Base-by-base conservation (phyloP, 805 yeast genomes). In the Priceomyces castillae region DNA sequence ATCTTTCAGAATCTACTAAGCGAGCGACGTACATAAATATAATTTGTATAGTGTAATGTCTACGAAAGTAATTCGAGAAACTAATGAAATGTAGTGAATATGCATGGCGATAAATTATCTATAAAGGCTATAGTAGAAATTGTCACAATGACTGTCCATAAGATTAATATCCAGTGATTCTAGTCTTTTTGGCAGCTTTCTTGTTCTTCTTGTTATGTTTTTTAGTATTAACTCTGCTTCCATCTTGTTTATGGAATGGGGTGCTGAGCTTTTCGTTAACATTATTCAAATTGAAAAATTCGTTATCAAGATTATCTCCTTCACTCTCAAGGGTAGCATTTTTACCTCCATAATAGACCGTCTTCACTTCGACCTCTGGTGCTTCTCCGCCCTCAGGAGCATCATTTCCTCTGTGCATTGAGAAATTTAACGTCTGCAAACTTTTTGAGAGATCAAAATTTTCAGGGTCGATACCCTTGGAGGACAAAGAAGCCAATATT, bases 1-100 rank as follows among this genome's bases (percentile, higher is more conserved):
- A 74, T 86, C 98, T 73, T 89, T 84, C 95, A 90, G 98, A 86
- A 84, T 94, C 75, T 94, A 94, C 94, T 94, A 90, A 78, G 69
- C 63, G 31, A 30, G 30, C 42, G 40, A 43, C 30, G 39, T 46
- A 23, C 7, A 35, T 35, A 37, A 15, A 12, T 25, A 23, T 23
- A 37, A 9, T 22, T 22, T n/a, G 14, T 37, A 37, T n/a, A 23
- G 11, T 16, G 15, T 12, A 18, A 34, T 19, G 16, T 14, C 19
- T 19, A 28, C 15, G 16, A 33, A 16, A 33, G 18, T 19, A 19
- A 19, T 19, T 14, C 31, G 3, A 23, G 12, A 37, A 22, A n/a
- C 14, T 20, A 30, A 33, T 16, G 20, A 30, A 40, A 34, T 40
- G 22, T 33, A 33, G 17, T 7, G 6, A 12, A 22, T 12, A 34